Evolutionary conservation across 2,329 filamentous ascomycete species (phyloP).

Genomic region (Chalaropsis thielavioides): DNA sequence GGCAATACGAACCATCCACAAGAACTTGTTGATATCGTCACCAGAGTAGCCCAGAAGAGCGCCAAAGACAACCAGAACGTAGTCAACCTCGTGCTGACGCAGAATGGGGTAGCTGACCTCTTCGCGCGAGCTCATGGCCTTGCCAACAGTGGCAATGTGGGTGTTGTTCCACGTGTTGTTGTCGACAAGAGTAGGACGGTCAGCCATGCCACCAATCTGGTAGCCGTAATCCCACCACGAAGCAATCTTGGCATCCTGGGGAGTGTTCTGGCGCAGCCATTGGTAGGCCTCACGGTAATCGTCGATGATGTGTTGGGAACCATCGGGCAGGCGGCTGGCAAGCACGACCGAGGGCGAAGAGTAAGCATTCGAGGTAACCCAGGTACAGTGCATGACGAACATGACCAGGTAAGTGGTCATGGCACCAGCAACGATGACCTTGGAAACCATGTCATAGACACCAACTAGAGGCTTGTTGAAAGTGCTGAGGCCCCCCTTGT

Average conservation of each 20-base stretch:
- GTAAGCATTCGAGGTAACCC: slow-evolving; percentile 98
- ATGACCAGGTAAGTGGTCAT: slow-evolving; percentile 71
- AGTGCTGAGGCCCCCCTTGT: slow-evolving; percentile 48
- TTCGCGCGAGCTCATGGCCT: slow-evolving; percentile 94
- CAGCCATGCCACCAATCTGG: slow-evolving; percentile 98
- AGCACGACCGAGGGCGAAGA: slow-evolving; percentile 95
- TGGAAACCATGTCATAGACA: slow-evolving; percentile 69
- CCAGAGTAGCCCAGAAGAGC: slow-evolving; percentile 93
- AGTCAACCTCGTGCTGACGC: slow-evolving; percentile 96
- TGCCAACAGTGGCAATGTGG: slow-evolving; percentile 96
- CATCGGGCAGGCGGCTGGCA: slow-evolving; percentile 81
- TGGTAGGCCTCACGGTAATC: slow-evolving; percentile 99
- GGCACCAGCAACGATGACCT: slow-evolving; percentile 57
- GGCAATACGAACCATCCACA: slow-evolving; percentile 99
- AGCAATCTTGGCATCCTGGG: slow-evolving; percentile 94
- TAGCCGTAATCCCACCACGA: slow-evolving; percentile 99
- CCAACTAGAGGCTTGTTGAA: slow-evolving; percentile 62
- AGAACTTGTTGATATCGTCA: slow-evolving; percentile 98
- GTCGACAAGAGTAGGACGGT: slow-evolving; percentile 90
- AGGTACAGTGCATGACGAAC: slow-evolving; percentile 95
- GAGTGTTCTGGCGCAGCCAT: slow-evolving; percentile 96
- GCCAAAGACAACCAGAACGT: slow-evolving; percentile 94
- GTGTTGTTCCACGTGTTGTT: slow-evolving; percentile 99
- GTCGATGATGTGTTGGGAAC: slow-evolving; percentile 95
- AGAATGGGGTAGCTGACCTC: slow-evolving; percentile 98